Evolutionary conservation across 140 eudicot species (phyloP), one percentile per base, ranked within the genome.

Genomic region (Ambrosia hybrid): DNA sequence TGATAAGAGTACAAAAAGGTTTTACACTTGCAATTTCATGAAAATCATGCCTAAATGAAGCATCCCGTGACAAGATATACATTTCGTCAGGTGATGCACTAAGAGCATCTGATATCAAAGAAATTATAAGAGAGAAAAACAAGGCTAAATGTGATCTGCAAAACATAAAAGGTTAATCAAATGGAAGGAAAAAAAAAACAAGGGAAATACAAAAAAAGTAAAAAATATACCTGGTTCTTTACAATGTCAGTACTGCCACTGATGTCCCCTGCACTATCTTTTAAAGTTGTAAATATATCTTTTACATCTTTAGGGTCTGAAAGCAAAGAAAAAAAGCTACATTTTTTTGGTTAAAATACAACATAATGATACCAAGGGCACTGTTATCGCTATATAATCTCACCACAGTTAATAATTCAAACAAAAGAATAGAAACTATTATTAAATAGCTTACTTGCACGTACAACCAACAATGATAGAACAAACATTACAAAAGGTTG

Each of bases 91-190:
- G 87, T 39, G 80, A 80, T 59, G 94, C 76, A 74, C 97, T 88
- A 78, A 93, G 79, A 12, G 96, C 97, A 84, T 93, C 99, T 37
- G 99, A 93, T 76, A 86, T 77, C 60, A 93, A 76, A 73, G 94
- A 87, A 70, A 93, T 90, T 72, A 90, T 81, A 66, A 93, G 78
- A 73, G 99, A 86, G n/a, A 69, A 90, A 93, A 6, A 93, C 94
- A 60, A 88, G 80, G 76, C 96, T 89, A 55, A 79, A 90, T 12
- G 87, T 61, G 65, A 93, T 88, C 99, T 93, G 94, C 91, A 85
- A 73, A 67, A 49, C 13, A 48, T 17, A 61, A 60, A 60, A 55
- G 37, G 13, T 16, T 49, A 58, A n/a, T 65, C 56, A 77, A n/a
- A 46, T 11, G 8, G 16, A 13, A 26, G 65, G 41, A 17, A 61